Base-by-base conservation (phyloP, 2,329 filamentous ascomycete genomes). In the Mariannaea sp. region DNA sequence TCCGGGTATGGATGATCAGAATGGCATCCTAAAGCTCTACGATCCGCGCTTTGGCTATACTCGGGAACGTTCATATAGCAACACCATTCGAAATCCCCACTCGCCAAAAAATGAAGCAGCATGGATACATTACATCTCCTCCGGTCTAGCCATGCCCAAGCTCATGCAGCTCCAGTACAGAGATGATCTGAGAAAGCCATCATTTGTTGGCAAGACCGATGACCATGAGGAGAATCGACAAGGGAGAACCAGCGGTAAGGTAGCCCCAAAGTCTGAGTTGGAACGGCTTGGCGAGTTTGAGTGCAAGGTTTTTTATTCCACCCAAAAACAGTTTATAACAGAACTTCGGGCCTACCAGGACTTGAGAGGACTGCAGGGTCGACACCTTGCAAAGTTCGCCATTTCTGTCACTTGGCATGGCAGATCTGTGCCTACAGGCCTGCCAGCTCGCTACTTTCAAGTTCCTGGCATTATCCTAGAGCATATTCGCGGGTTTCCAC, bases 301-400 rank as follows among this genome's bases (percentile, higher is more conserved):
- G 26, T 29, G 26, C 12, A 29, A 12, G 26, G 26, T 12, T 29
- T 29, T 7, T 29, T 29, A 7, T 12, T 7, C 7, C 7, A 29
- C 26, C 26, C 26, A 29, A 29, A 29, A 29, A 29, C 26, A 29
- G 26, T 29, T 7, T 29, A 12, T 7, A 29, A 12, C 26, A 7
- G 26, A 29, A 12, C 7, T 29, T 29, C 26, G 12, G 26, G 26
- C 26, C 26, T 53, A 16, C 24, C 38, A 14, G 43, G 43, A 14
- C 29, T 48, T n/a, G 24, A 48, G 43, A 13, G 42, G 39, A 14
- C 26, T 50, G 5, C 48, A 50, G 30, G 39, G 48, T 17, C 39
- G 4, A 13, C 29, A 7, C 7, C 22, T 44, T 33, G 39, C 48
- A 16, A 27, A n/a, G 22, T 50, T 42, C 20, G 19, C 39, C 22